Evolutionary conservation across 805 yeast genomes (phyloP).

Genomic region (Pichia nakasei): DNA sequence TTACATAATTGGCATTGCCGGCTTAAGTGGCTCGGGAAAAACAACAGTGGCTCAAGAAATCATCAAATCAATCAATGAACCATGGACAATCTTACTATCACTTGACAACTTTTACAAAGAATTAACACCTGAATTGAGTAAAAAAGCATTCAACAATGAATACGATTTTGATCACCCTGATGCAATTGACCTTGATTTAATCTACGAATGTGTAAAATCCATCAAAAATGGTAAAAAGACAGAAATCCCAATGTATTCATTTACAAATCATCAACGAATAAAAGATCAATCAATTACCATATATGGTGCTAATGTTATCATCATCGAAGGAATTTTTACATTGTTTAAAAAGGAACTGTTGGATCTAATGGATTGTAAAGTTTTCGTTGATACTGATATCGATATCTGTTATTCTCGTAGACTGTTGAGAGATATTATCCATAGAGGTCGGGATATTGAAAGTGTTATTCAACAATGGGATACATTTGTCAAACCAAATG

Average conservation of each 20-base stretch:
- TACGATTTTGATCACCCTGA: conserved; percentile 84
- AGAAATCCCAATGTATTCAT: conserved; percentile 63
- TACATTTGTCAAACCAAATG: conserved; percentile 84
- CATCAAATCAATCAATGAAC: conserved; percentile 69
- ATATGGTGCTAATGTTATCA: conserved; percentile 90
- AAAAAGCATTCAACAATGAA: conserved; percentile 55
- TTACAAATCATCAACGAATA: conserved; percentile 44
- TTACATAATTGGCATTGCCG: conserved; percentile 81
- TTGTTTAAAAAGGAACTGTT: conserved; percentile 60
- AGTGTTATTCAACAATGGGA: conserved; percentile 91
- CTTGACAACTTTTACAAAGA: conserved; percentile 89
- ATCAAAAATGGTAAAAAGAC: conserved; percentile 65
- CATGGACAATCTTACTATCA: conserved; percentile 88
- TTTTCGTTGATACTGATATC: conserved; percentile 88
- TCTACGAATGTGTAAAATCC: conserved; percentile 51
- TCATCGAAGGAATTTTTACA: conserved; percentile 87
- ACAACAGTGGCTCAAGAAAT: conserved; percentile 84
- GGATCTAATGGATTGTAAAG: conserved; percentile 73
- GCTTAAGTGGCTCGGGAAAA: conserved; percentile 85
- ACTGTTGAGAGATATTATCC: conserved; percentile 74
- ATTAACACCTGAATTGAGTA: conserved; percentile 49
- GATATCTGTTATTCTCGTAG: conserved; percentile 90
- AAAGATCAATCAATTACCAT: conserved; percentile 62
- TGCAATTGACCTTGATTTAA: conserved; percentile 72
- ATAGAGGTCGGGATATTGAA: conserved; percentile 73